Evolutionary conservation across 177 flowering plant species (phyloP), one percentile per base, ranked within the genome.

Genomic region (Telopea speciosissima): DNA sequence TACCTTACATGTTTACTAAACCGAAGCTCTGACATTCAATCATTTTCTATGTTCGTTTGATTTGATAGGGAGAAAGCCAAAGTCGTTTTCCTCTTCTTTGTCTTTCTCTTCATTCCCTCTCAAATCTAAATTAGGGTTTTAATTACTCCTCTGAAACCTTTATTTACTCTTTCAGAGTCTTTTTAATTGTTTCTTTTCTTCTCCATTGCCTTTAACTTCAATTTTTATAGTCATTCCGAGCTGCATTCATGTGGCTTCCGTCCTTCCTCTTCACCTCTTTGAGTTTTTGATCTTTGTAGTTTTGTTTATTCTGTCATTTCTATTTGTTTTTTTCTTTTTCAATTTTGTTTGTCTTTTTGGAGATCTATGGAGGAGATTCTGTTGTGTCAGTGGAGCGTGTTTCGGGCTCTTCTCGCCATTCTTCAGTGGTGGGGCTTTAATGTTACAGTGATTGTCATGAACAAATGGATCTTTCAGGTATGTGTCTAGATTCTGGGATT

Each of bases 401-500:
- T 91, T 73, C 85, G 97, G 79, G 80, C 98, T 71, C 78, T 93
- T 19, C 79, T 93, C 21, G 88, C 97, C 2, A 92, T 93, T 44
- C 62, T 92, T 23, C 98, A 92, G 69, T 93, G 98, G 98, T 93
- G 98, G 98, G 85, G 77, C 72, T 93, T 90, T 79, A 93, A 93
- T 77, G 98, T 93, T 67, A 86, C 98, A 62, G 98, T 93, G 42
- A 91, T 93, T 66, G 87, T 93, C 86, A 90, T 85, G 87, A 93
- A 93, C 87, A 93, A 93, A 69, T 93, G 98, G 98, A 93, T 93
- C 90, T 93, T 93, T 79, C 98, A 93, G 98, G 98, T 91, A 3
- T 63, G 59, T 60, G 45, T 70, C 62, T 22, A 19, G 49, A 11
- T 62, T 65, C 16, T 60, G 17, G 14, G n/a, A 63, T 63, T 63